Evolutionary conservation across 345 rosid species (phyloP).

Genomic region (Acer negundo): DNA sequence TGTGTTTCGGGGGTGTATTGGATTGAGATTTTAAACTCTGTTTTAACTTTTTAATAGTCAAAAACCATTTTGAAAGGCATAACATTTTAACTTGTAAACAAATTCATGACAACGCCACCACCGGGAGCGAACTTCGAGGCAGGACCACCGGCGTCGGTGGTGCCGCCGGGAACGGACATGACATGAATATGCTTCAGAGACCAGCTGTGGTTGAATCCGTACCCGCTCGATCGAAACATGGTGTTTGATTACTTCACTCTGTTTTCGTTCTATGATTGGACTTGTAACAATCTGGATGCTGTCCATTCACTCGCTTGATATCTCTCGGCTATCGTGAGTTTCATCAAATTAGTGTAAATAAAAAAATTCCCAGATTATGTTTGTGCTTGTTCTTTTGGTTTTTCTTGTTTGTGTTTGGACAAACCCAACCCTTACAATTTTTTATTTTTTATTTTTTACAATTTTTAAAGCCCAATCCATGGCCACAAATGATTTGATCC

Average conservation of each 20-base stretch:
- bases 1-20: too few species aligned
- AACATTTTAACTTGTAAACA: too few species aligned
- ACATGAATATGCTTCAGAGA: slow-evolving; percentile 94
- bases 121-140: slow-evolving; percentile 46
- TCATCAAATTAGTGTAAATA: not conserved
- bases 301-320: slow-evolving; percentile 82
- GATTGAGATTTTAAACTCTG: too few species aligned
- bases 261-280: slow-evolving; percentile 84
- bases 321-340: slow-evolving; percentile 80
- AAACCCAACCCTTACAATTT: too few species aligned
- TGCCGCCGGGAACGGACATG: slow-evolving; percentile 90
- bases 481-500: too few species aligned
- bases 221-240: slow-evolving; percentile 85
- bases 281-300: slow-evolving; percentile 83
- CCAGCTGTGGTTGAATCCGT: slow-evolving; percentile 89
- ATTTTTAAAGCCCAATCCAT: too few species aligned
- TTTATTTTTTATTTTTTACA: too few species aligned
- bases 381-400: not conserved
- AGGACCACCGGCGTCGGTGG: slow-evolving; percentile 43
- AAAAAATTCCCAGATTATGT: not conserved
- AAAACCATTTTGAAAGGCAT: not conserved
- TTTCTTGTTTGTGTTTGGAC: not conserved
- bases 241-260: slow-evolving; percentile 93
- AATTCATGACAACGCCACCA: slow-evolving; percentile 36
- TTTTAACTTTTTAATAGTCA: too few species aligned